Conservation (phyloP, 2,329 filamentous ascomycete genomes). For the Teratosphaeria pseudoeucalypti region DNA sequence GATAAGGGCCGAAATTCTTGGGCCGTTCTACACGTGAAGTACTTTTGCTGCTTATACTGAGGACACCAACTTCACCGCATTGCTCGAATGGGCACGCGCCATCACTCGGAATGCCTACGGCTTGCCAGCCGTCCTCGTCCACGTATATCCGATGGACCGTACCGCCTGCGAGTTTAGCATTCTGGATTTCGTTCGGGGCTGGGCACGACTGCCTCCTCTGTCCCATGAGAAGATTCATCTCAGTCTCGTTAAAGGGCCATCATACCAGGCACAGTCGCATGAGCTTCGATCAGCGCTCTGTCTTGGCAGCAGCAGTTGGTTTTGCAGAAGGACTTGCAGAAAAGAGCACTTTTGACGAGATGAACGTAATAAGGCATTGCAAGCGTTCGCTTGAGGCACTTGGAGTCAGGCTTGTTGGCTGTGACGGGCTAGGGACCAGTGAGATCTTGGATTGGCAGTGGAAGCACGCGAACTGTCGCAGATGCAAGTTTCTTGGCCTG, state of each 20-base stretch:
- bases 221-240: slow-evolving; percentile 3
- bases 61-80: neutral
- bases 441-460: neutral
- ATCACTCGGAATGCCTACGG: neutral
- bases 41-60: slow-evolving; percentile 8
- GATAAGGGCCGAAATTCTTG: slow-evolving; percentile 6
- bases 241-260: neutral
- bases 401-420: neutral
- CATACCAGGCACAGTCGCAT: neutral
- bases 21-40: slow-evolving; percentile 11
- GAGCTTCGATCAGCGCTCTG: neutral
- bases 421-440: neutral
- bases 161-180: slow-evolving; percentile 1
- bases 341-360: neutral
- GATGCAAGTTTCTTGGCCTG: neutral
- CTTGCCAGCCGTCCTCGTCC: slow-evolving; percentile 1
- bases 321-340: neutral
- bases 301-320: neutral
- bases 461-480: neutral
- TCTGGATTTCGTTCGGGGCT: neutral
- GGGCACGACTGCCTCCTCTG: neutral
- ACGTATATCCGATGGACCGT: slow-evolving; percentile 4
- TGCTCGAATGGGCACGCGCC: slow-evolving; percentile 2
- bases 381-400: neutral
- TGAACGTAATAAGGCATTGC: neutral